phyloP scores from a whole-genome alignment of 257 asterid species.

The Solanum virginianum region DNA sequence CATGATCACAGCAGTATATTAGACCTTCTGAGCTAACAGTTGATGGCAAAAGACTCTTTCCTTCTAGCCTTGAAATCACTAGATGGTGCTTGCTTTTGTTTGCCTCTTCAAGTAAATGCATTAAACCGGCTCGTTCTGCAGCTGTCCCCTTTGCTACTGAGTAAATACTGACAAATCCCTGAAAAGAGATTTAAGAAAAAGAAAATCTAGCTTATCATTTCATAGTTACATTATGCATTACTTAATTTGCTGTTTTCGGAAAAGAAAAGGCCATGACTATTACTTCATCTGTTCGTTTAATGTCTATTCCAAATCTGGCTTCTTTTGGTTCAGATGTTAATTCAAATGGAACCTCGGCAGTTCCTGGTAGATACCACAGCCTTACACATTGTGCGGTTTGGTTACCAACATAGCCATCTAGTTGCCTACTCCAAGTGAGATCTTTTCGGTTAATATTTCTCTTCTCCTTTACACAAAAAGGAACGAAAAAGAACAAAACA shows the following conservation, averaged over 20 bases:
- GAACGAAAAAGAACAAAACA: background rate
- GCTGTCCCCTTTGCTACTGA: slow-evolving; percentile 29
- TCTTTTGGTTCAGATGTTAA: slow-evolving; percentile 29
- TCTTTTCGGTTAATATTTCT: slow-evolving; percentile 13
- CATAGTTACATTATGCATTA: background rate
- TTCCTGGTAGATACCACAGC: slow-evolving; percentile 43
- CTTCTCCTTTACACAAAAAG: slow-evolving; percentile 10
- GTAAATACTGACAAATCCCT: slow-evolving; percentile 33
- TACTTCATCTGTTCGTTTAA: slow-evolving; percentile 43
- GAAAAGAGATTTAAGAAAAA: background rate
- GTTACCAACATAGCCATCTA: slow-evolving; percentile 3
- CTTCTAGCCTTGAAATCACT: slow-evolving; percentile 44
- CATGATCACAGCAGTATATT: slow-evolving; percentile 36
- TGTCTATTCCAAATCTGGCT: slow-evolving; percentile 32
- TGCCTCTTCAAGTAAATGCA: slow-evolving; percentile 28
- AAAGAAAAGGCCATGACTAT: background rate
- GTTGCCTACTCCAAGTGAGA: slow-evolving; percentile 13
- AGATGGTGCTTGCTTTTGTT: slow-evolving; percentile 13
- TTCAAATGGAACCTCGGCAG: slow-evolving; percentile 20
- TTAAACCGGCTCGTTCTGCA: slow-evolving; percentile 39
- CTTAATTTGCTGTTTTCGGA: background rate
- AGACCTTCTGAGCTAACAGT: slow-evolving; percentile 28
- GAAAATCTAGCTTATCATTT: background rate
- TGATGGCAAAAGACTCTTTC: slow-evolving; percentile 45
- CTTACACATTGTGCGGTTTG: slow-evolving; percentile 25